A percentile compares a stretch with the other conserved stretches of the same genome.
Conservation (phyloP, 2,329 filamentous ascomycete species). For the Fusarium tjaetaba region DNA sequence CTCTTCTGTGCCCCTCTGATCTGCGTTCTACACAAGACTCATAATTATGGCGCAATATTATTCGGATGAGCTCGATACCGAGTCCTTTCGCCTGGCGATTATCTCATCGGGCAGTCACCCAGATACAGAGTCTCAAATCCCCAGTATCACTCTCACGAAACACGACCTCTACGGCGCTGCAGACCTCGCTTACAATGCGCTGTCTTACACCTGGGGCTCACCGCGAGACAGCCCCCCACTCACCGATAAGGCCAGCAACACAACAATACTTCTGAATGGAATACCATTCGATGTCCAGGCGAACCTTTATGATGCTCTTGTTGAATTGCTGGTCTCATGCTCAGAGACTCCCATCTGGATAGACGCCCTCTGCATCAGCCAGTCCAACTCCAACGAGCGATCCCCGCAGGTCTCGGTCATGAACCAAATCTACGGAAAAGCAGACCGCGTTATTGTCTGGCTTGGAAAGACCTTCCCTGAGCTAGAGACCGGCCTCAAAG, state of each 20-base stretch:
- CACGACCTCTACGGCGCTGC: not conserved
- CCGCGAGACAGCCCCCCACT: not conserved
- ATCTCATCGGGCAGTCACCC: not conserved
- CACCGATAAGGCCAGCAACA: accelerated
- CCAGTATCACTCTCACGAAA: not conserved
- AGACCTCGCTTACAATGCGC: not conserved
- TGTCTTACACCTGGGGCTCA: conserved; percentile 13
- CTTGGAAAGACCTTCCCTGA: not conserved
- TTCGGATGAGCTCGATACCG: not conserved
- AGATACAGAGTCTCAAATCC: accelerated
- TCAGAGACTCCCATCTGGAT: not conserved
- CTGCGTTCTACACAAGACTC: not conserved
- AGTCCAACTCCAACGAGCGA: not conserved
- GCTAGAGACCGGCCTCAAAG: not conserved
- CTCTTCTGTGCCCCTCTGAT: not conserved
- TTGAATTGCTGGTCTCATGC: not conserved
- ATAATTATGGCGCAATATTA: conserved; percentile 4
- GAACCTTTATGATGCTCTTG: not conserved
- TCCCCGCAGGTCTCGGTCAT: not conserved
- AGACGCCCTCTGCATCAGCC: conserved; percentile 10
- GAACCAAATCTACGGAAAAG: conserved; percentile 10
- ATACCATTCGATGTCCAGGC: accelerated
- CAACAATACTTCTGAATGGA: not conserved
- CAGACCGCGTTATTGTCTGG: not conserved
- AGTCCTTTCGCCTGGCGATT: not conserved